phyloP scores from a whole-genome alignment of 2,329 filamentous ascomycete species.

The Aureobasidium sp. region DNA sequence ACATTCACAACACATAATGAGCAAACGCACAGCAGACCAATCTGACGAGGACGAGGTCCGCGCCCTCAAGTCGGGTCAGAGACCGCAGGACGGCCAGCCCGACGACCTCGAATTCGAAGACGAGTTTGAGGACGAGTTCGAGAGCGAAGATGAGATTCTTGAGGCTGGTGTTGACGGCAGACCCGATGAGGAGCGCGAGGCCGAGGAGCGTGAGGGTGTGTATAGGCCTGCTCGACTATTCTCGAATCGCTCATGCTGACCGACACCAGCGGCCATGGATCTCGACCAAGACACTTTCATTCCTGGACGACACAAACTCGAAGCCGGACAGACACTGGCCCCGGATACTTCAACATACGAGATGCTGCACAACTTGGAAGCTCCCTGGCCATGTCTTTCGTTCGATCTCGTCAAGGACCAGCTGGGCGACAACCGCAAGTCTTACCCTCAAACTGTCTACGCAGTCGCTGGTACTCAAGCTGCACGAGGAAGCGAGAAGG shows the following conservation, averaged over 20 bases:
- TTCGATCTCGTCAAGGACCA: slow-evolving; percentile 85
- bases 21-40: slow-evolving; percentile 52
- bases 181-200: slow-evolving; percentile 86
- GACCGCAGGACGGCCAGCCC: slow-evolving; percentile 45
- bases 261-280: slow-evolving; percentile 64
- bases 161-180: slow-evolving; percentile 91
- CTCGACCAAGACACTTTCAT: slow-evolving; percentile 94
- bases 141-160: slow-evolving; percentile 85
- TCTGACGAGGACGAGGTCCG: slow-evolving; percentile 40
- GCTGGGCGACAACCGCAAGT: slow-evolving; percentile 80
- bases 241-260: background rate
- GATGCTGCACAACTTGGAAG: slow-evolving; percentile 91
- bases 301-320: slow-evolving; percentile 84
- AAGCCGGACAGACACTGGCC: slow-evolving; percentile 80
- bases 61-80: slow-evolving; percentile 55
- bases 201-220: slow-evolving; percentile 69
- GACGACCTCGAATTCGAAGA: slow-evolving; percentile 76
- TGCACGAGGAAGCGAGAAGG: slow-evolving; percentile 62
- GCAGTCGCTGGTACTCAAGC: slow-evolving; percentile 93
- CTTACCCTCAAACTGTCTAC: slow-evolving; percentile 94
- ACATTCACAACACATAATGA: slow-evolving; percentile 40
- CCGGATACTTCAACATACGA: slow-evolving; percentile 94
- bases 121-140: slow-evolving; percentile 87
- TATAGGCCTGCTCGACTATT: background rate
- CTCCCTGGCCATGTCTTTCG: slow-evolving; percentile 93